Evolutionary conservation across 176 grass and related monocot genomes (phyloP).

Genomic region (Aegilops longissima): DNA sequence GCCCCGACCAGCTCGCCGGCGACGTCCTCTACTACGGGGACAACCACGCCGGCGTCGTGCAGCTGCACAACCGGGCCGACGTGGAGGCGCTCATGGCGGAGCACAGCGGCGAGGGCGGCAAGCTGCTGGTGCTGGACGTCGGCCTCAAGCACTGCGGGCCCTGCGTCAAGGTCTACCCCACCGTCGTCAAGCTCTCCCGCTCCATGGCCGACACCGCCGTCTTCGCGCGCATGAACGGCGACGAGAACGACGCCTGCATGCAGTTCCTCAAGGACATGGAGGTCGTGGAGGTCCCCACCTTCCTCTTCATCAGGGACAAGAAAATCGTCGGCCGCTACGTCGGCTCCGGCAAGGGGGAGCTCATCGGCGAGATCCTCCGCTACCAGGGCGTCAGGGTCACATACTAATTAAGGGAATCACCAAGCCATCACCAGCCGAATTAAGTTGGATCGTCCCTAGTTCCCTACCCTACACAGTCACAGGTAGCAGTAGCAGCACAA

Average conservation of each 20-base stretch:
- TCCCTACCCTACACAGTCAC: too few relatives aligned
- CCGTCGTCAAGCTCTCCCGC: constrained; percentile 73
- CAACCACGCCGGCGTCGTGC: constrained; percentile 74
- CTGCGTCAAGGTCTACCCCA: constrained; percentile 96
- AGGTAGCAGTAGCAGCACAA: too few relatives aligned
- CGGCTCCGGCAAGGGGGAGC: constrained; percentile 90
- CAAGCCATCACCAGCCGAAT: too few relatives aligned
- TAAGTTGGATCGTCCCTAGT: too few relatives aligned
- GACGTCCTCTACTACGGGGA: constrained; percentile 97
- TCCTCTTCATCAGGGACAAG: constrained; percentile 82
- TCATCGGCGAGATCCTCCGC: constrained; percentile 92
- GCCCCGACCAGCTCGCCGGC: constrained; percentile 64
- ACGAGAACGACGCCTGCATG: constrained; percentile 97
- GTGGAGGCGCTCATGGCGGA: constrained; percentile 67
- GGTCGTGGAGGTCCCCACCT: constrained; percentile 89
- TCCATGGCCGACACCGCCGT: constrained; percentile 72
- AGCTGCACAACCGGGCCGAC: constrained; percentile 62
- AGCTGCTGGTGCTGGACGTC: constrained; percentile 89
- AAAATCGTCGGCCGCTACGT: constrained; percentile 73
- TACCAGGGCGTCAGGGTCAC: constrained; percentile 85
- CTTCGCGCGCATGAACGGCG: constrained; percentile 95
- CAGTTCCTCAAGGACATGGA: constrained; percentile 84
- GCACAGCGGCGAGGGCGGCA: constrained; percentile 54
- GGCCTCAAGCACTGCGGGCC: constrained; percentile 94
- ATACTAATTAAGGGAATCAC: constrained; percentile 13